These are phyloP conservation scores for Sistotremastrum niveocremeum DNA, from an alignment of 768 basidiomycete species.

Conservation along the genomic window DNA sequence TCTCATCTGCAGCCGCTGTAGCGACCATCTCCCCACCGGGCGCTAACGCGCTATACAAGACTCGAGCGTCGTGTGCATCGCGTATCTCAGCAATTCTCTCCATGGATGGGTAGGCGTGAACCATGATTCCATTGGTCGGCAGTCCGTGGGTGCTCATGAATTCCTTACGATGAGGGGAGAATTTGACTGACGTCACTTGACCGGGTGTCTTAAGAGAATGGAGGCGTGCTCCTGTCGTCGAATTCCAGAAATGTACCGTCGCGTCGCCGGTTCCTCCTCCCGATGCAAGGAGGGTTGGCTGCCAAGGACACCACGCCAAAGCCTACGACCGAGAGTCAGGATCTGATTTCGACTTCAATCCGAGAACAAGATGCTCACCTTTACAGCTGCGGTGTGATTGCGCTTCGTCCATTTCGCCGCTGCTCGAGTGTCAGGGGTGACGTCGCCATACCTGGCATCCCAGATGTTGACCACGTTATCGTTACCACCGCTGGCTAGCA, in stretches of 20 bases:
- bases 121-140: slow-evolving; percentile 72
- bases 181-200: slow-evolving; percentile 86
- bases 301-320: slow-evolving; percentile 97
- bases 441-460: slow-evolving; percentile 70
- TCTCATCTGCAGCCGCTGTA: slow-evolving; percentile 91
- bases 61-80: slow-evolving; percentile 86
- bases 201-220: slow-evolving; percentile 78
- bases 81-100: slow-evolving; percentile 73
- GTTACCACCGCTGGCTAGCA: slow-evolving; percentile 90
- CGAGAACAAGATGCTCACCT: slow-evolving; percentile 26
- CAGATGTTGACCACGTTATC: slow-evolving; percentile 98
- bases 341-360: neutral
- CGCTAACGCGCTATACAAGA: slow-evolving; percentile 72
- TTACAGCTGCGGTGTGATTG: slow-evolving; percentile 82
- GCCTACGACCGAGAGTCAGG: slow-evolving; percentile 36
- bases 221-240: slow-evolving; percentile 80
- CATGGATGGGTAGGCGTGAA: slow-evolving; percentile 78
- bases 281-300: slow-evolving; percentile 75
- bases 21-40: slow-evolving; percentile 87
- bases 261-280: slow-evolving; percentile 95
- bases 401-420: slow-evolving; percentile 82
- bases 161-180: slow-evolving; percentile 80
- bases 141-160: slow-evolving; percentile 89
- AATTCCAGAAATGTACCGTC: slow-evolving; percentile 83
- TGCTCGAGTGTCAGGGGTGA: slow-evolving; percentile 33